Base-by-base conservation (phyloP, 176 grass and related monocot genomes). In the Triticum turgidum region DNA sequence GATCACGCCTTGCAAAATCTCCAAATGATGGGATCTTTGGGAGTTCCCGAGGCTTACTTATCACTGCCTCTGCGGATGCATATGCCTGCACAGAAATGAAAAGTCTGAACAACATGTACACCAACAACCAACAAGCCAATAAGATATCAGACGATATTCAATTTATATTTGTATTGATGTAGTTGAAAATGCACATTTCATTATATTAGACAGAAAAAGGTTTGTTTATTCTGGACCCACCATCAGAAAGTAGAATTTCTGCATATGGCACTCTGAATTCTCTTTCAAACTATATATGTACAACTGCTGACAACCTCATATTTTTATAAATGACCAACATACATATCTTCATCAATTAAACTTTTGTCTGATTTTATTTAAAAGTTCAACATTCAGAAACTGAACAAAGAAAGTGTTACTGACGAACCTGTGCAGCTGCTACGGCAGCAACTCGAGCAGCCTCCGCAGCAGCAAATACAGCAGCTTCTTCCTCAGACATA, bases 1-100 rank as follows among this genome's bases (percentile, higher is more conserved):
- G 81, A 84, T 94, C 92, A 83, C 94, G 88, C 51, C 85, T 95
- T 2, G 90, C 94, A 90, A 99, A 99, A 86, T 89, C 87, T 34
- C 96, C 85, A 47, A 99, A 99, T 80, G 97, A 96, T 76, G 92
- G 97, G 91, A 99, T 99, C 84, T 99, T 96, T 61, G 97, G 97
- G 79, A 99, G 97, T 64, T 99, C 90, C 15, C 81, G 89, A 73
- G 81, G 87, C 80, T 85, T 87, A 84, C 39, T 92, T 69, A 85
- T 90, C 90, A 88, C 97, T 79, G 92, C 94, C 76, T 99, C 90
- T 61, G 84, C 90, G 85, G 92, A 94, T 91, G 97, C 97, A 93
- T 93, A 99, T 35, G 94, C 97, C 97, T 99, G 61, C 82, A 91
- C 13, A 80, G 20, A 78, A 79, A 84, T 42, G 76, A 59, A 12